phyloP scores from a whole-genome alignment of 2,329 filamentous ascomycete genomes.

The Alternaria viburni region DNA sequence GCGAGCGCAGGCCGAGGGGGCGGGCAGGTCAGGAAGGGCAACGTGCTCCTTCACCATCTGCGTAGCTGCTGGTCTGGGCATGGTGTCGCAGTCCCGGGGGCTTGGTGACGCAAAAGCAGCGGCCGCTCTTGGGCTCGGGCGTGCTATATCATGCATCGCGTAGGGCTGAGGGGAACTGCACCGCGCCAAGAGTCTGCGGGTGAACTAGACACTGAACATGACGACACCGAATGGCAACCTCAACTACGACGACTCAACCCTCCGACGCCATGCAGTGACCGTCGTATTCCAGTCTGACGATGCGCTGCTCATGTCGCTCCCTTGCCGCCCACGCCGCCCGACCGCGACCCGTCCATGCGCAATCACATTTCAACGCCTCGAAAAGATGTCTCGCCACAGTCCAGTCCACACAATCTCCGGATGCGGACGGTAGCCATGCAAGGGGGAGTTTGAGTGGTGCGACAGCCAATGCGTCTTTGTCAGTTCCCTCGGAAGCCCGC shows the following conservation, averaged over 20 bases:
- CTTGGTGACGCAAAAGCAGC: not conserved
- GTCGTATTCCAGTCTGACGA: constrained; percentile 22
- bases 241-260: not conserved
- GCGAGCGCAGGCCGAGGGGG: not conserved
- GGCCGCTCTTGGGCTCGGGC: constrained; percentile 10
- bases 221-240: not conserved
- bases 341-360: constrained; percentile 19
- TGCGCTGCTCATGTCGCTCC: constrained; percentile 39
- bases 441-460: constrained; percentile 29
- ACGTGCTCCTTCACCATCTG: not conserved
- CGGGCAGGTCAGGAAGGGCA: not conserved
- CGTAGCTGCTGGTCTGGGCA: not conserved
- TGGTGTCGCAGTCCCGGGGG: not conserved
- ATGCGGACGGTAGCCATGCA: constrained; percentile 7
- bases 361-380: constrained; percentile 15
- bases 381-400: constrained; percentile 36
- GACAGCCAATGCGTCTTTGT: not conserved
- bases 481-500: constrained; percentile 63
- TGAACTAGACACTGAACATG: not conserved
- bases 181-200: not conserved
- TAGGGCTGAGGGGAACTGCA: constrained; percentile 12
- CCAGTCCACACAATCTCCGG: constrained; percentile 1
- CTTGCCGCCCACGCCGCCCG: constrained; percentile 28
- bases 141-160: constrained; percentile 3
- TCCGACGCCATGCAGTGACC: constrained; percentile 36